Evolutionary conservation across 148 eudicot species (phyloP), one percentile per base, ranked within the genome.

Genomic region (Vaccinium macrocarpon): DNA sequence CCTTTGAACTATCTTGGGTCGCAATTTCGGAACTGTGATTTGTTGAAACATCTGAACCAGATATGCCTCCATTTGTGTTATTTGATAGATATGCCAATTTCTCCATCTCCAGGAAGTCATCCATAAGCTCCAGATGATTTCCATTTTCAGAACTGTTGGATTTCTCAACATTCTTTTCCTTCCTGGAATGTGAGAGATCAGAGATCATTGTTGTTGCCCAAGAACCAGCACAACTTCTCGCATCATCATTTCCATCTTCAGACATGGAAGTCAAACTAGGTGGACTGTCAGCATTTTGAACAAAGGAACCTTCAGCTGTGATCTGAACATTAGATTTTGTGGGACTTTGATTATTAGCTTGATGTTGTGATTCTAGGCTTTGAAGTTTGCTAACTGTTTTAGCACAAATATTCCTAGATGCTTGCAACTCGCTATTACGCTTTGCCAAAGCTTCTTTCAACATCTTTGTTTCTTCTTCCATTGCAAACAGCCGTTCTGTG

Each of bases 401-500:
- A 15, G 98, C 98, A 85, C 91, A 97, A 73, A 93, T 86, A 80
- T 88, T 97, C 84, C 98, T 91, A n/a, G 96, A 93, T 82, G 94
- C 89, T 88, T 95, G 99, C 86, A 97, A 68, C 86, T 97, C 99
- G 78, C 93, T 94, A 81, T 94, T 97, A 74, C 98, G 92, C 86
- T 93, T 91, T 15, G 98, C 91, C 88, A 97, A 87, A 84, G 99
- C 98, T 88, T 97, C 99, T 90, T 95, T 95, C 82, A 97, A 86
- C 98, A 97, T 97, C 87, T 92, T 97, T 38, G 98, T 95, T 88
- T 97, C 99, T 87, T 97, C 99, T 85, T 95, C 99, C 98, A 91
- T 92, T 38, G 93, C 90, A 78, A 93, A 78, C 68, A 97, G 86
- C 76, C 99, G 93, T 78, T 95, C 98, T 21, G 98, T 90, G 25